Evolutionary conservation across 208 protist genomes (phyloP), one percentile per base, ranked within the genome.

Genomic region (Porcisia hertigi): DNA sequence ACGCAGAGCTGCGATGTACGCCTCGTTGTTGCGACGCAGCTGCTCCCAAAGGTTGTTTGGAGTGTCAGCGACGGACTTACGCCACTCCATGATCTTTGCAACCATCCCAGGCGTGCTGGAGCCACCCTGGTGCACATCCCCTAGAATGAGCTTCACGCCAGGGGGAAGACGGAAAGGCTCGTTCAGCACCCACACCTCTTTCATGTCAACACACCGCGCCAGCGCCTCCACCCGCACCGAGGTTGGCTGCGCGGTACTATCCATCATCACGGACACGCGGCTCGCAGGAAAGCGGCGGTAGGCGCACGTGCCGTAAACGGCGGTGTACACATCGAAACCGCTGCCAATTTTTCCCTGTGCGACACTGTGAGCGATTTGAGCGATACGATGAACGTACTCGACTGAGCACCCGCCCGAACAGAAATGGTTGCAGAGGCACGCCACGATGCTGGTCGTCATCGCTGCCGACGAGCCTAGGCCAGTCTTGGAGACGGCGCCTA

Each of bases 271-370:
- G 60, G 95, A 87, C 43, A 97, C 80, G 57, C 77, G 78, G 12
- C 66, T 59, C 14, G 90, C 82, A 30, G 89, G 84, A 82, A 98
- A 98, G 53, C 97, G 90, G 43, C 86, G 89, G 88, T 99, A 99
- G 11, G 84, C 87, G 75, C 95, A 95, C 55, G 92, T 95, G 69
- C 98, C 98, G 81, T 94, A 98, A 2, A 97, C 90, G 45, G 98
- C 98, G 11, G 97, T 96, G 80, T 91, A 98, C 23, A 99, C 96
- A 81, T 99, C 98, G 81, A 99, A 99, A 52, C 98, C 98, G 82
- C 94, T 98, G 54, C 98, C 98, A 43, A 99, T 93, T 88, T 98
- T 98, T 30, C 97, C 97, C 81, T 99, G 98, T 20, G 98, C 95
- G 34, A 96, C 79, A 71, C 93, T 98, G 84, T 99, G 98, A 11